These are phyloP conservation scores for Hericium coralloides DNA, from an alignment of 768 basidiomycete genomes.

Conservation along the genomic window DNA sequence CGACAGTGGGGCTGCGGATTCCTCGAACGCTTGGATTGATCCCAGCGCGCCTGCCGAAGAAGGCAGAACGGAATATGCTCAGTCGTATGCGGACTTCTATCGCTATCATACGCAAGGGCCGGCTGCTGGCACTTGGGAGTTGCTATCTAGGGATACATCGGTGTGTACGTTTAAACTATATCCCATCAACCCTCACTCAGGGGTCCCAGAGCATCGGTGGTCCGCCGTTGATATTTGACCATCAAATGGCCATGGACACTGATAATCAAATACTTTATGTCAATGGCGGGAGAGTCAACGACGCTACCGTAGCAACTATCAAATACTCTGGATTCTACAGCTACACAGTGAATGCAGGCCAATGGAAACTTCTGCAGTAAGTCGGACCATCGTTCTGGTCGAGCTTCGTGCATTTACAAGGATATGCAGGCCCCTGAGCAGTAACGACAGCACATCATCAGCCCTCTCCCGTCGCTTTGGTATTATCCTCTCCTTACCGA, in stretches of 20 bases:
- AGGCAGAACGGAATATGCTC: conserved; percentile 9
- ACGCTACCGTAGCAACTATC: conserved; percentile 47
- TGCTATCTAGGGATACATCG: conserved; percentile 55
- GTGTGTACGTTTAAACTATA: conserved; percentile 28
- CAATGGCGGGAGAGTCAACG: conserved; percentile 66
- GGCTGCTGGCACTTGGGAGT: conserved; percentile 63
- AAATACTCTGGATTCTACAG: conserved; percentile 70
- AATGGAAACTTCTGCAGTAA: conserved; percentile 65
- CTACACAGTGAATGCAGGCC: conserved; percentile 54
- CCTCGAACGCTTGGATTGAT: background rate
- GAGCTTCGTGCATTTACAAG: background rate
- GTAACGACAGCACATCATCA: background rate
- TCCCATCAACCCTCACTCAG: background rate
- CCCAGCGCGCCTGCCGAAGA: background rate
- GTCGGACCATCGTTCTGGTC: conserved; percentile 15
- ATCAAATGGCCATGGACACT: conserved; percentile 73
- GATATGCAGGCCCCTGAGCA: background rate
- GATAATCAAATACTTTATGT: conserved; percentile 66
- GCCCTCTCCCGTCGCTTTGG: conserved; percentile 56
- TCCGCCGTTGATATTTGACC: conserved; percentile 69
- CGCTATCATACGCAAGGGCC: conserved; percentile 60
- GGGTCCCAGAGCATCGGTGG: conserved; percentile 46
- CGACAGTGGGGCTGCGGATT: conserved; percentile 22
- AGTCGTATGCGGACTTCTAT: conserved; percentile 63
- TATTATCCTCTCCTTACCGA: conserved; percentile 11